Base-by-base conservation (phyloP, 768 basidiomycete species). In the Panellus pusillus region DNA sequence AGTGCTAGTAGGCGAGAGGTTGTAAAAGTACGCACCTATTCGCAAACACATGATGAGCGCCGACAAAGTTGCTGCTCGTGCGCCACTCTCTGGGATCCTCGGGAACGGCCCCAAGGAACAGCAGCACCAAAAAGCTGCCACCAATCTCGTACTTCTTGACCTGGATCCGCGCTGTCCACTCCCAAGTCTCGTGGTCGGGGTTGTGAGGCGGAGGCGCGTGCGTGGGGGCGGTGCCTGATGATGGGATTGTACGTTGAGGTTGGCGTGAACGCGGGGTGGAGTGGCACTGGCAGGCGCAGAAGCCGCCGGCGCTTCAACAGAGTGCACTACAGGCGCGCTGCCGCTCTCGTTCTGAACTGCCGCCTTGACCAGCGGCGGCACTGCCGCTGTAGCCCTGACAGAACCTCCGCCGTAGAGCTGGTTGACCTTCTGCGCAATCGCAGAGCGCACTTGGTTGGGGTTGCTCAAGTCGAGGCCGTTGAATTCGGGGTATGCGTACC, bases 401-500 rank as follows among this genome's bases (percentile, higher is more conserved):
- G 17, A 17, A 1, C 36, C 1, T 19, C 48, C 58, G 1, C 72
- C 70, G 47, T 76, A 79, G 9, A 76, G 68, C 43, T 62, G 54
- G 48, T 72, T 71, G 17, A 79, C 69, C 18, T 58, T 63, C 17
- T 60, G 48, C 15, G 63, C 62, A 40, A 79, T 75, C n/a, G 68
- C 71, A 5, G 39, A 45, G 37, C 56, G 62, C 35, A 75, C 68
- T 0, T 65, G 64, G 7, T 14, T 39, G 9, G 61, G 46, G 52
- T 74, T 60, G 9, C 55, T 60, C 50, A 69, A 47, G 41, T 73
- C 63, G 31, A 76, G 67, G 9, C 66, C 67, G 46, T 75, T 74
- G 63, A 81, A 79, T 32, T 81, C 80, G 11, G 80, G 79, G 62
- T 81, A 81, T 1, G 75, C 70, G 58, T 81, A 82, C 28, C 73